Evolutionary conservation across 148 eudicot species (phyloP), one percentile per base, ranked within the genome.

Genomic region (Spergularia marina): DNA sequence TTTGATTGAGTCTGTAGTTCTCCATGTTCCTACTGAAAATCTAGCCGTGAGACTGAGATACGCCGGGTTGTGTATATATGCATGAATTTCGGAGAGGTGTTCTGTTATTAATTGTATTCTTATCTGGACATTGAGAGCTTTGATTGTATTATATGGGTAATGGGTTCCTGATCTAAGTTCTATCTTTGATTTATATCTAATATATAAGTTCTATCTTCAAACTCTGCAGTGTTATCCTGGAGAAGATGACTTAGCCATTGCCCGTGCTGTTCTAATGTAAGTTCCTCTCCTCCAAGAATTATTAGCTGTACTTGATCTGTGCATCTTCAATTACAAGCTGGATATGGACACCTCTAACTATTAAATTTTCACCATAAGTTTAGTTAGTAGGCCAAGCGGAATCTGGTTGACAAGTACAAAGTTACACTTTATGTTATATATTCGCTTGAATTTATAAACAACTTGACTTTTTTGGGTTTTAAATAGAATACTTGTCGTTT

Each of bases 221-320:
- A 81, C 68, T 59, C 57, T 87, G 85, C 87, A 94, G 98, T 94
- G 97, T 70, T 94, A 94, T 76, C 98, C 97, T 18, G 98, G 94
- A 53, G 98, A 94, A 84, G 98, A 91, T 82, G 98, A 91, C 74
- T 55, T 94, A 77, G 97, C 98, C 21, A 88, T 94, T 82, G 94
- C 97, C 25, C 85, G 98, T 61, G 97, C 96, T 8, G 81, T 91
- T 71, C 78, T 94, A 71, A 78, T 90, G 98, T 94, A 78, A 84
- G 97, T 78, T 56, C 34, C 47, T 71, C n/a, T 41, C 58, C 34
- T 74, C 65, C 73, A 44, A 16, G 10, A 68, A 59, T 68, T 44
- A 15, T 56, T 59, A 53, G n/a, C 44, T 64, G 23, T 36, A 12
- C n/a, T 39, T 41, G 40, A 36, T 39, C n/a, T 6, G 60, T 47